Percentiles rank a stretch among this genome's conserved stretches.
Conservation (phyloP, 1,284 basidiomycete species). For the Boletus sp. region DNA sequence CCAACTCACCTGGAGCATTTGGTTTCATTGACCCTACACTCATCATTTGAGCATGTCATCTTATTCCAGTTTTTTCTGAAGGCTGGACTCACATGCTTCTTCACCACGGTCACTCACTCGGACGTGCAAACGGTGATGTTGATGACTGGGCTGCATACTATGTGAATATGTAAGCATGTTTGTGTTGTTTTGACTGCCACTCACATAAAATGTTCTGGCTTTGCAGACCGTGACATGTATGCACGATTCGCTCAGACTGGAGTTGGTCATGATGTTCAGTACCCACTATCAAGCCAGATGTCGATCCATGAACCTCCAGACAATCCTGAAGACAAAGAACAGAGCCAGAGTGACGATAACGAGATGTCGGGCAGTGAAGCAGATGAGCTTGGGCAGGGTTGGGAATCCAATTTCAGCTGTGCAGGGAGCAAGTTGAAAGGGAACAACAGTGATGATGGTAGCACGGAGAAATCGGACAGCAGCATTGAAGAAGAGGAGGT, state of each 20-base stretch:
- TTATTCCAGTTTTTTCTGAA: slow-evolving; percentile 9
- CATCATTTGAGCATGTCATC: neutral
- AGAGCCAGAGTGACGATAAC: no score
- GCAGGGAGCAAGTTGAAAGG: no score
- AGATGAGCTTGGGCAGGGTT: no score
- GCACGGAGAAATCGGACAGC: no score
- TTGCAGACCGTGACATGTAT: neutral
- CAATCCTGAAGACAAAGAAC: no score
- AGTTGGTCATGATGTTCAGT: neutral
- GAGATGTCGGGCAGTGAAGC: no score
- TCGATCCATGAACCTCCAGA: no score
- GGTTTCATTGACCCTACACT: neutral
- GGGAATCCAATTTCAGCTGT: no score
- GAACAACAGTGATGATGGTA: no score
- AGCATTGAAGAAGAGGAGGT: no score
- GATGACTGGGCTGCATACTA: neutral
- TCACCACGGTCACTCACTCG: neutral
- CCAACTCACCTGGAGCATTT: neutral
- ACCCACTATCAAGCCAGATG: neutral
- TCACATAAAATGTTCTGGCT: neutral
- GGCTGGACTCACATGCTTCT: neutral
- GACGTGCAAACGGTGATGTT: neutral
- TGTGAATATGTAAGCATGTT: neutral
- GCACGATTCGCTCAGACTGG: neutral
- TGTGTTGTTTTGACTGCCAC: no score